Conservation (phyloP, 345 rosid species). For the Gossypium stocksii region DNA sequence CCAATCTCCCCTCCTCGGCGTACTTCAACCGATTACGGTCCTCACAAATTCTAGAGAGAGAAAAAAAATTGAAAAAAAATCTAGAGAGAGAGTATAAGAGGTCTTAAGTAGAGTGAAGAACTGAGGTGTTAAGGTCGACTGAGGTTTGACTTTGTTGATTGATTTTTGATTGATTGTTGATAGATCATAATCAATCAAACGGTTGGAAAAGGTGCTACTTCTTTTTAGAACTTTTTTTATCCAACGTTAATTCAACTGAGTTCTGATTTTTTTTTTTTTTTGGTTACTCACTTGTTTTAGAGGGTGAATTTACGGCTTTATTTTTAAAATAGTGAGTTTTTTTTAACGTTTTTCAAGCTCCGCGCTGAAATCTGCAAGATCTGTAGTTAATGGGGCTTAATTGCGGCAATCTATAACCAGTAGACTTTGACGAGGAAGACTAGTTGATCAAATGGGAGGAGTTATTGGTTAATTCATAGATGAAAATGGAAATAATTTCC, state of each 20-base stretch:
- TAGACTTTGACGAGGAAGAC: neutral
- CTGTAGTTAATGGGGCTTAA: neutral
- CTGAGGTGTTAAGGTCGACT: neutral
- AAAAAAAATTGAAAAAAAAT: neutral
- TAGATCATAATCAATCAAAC: neutral
- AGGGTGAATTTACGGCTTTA: constrained; percentile 1
- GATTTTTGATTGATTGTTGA: constrained; percentile 12
- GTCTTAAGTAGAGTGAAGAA: neutral
- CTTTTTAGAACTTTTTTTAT: neutral
- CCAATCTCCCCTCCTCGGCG: neutral
- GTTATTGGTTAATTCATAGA: neutral
- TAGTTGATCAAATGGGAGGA: neutral
- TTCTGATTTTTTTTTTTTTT: neutral
- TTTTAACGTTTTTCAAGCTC: neutral
- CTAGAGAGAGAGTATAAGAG: neutral
- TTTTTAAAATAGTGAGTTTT: neutral
- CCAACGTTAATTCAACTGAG: constrained; percentile 1
- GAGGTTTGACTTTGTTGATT: constrained; percentile 15
- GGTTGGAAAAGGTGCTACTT: constrained; percentile 3
- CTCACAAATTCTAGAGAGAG: constrained; percentile 1
- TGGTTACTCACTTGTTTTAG: neutral
- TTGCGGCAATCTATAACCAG: neutral
- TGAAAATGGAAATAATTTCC: neutral
- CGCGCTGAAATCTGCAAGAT: neutral
- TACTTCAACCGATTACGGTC: neutral